phyloP scores from a whole-genome alignment of 768 basidiomycete genomes.

The Pleurotus platypus region DNA sequence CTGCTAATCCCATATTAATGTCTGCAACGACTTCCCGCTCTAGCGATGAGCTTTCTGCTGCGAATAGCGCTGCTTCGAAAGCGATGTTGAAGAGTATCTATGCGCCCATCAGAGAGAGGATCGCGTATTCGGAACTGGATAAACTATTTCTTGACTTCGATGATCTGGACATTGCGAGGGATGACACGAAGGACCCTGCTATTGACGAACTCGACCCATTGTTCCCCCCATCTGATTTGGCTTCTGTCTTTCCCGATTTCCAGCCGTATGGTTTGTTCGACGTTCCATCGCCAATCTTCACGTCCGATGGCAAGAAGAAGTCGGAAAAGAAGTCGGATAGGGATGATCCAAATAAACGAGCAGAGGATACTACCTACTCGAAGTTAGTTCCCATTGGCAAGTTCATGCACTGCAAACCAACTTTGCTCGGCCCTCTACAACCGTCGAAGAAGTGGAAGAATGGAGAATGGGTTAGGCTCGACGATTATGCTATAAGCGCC shows the following conservation, averaged over 20 bases:
- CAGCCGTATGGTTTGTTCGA: slow-evolving; percentile 57
- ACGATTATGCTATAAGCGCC: slow-evolving; percentile 48
- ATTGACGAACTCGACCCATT: slow-evolving; percentile 25
- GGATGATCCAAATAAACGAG: slow-evolving; percentile 70
- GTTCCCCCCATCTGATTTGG: slow-evolving; percentile 43
- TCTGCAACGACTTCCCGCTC: slow-evolving; percentile 39
- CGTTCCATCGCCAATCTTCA: slow-evolving; percentile 27
- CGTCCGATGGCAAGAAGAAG: slow-evolving; percentile 44
- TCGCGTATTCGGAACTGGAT: slow-evolving; percentile 59
- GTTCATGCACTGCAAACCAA: slow-evolving; percentile 81
- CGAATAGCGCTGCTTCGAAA: slow-evolving; percentile 29
- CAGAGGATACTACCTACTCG: slow-evolving; percentile 76
- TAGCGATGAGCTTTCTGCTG: slow-evolving; percentile 27
- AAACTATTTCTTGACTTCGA: slow-evolving; percentile 48
- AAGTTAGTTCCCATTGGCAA: slow-evolving; percentile 72
- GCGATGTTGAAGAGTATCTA: slow-evolving; percentile 41
- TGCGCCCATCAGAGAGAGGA: slow-evolving; percentile 55
- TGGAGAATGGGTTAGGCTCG: slow-evolving; percentile 61
- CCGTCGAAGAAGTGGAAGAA: slow-evolving; percentile 74
- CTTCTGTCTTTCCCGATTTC: slow-evolving; percentile 84
- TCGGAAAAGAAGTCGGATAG: slow-evolving; percentile 57
- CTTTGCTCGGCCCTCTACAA: slow-evolving; percentile 79
- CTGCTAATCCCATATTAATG: slow-evolving; percentile 52
- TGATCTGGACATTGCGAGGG: slow-evolving; percentile 25
- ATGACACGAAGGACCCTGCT: slow-evolving; percentile 18